phyloP scores from a whole-genome alignment of 495 filamentous ascomycete species.

The Xylaria intraflava region DNA sequence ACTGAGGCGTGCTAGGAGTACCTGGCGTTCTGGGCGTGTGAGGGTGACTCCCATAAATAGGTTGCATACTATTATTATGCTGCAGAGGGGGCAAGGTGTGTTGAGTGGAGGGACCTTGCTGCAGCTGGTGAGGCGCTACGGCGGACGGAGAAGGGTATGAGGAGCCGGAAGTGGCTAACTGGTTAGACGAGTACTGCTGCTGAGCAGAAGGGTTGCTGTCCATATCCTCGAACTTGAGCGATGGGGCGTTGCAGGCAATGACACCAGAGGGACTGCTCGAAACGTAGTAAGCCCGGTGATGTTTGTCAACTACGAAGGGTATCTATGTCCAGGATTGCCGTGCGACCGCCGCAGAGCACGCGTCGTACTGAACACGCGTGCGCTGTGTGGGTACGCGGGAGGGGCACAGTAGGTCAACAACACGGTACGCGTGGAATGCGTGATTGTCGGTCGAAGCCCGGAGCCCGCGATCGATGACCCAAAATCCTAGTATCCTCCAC shows the following conservation, averaged over 20 bases:
- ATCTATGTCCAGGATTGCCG: neutral
- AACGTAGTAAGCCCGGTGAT: slow-evolving; percentile 19
- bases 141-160: slow-evolving; percentile 46
- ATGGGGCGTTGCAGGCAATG: slow-evolving; percentile 17
- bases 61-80: slow-evolving; percentile 57
- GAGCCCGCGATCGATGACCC: slow-evolving; percentile 10
- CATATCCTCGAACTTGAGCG: slow-evolving; percentile 22
- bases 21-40: slow-evolving; percentile 58
- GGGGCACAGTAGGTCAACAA: slow-evolving; percentile 12
- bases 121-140: slow-evolving; percentile 53
- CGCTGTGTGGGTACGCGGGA: slow-evolving; percentile 16
- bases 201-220: slow-evolving; percentile 26
- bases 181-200: slow-evolving; percentile 28
- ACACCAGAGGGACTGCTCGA: slow-evolving; percentile 21
- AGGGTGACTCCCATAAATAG: slow-evolving; percentile 52
- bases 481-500: slow-evolving; percentile 27
- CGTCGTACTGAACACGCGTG: slow-evolving; percentile 11
- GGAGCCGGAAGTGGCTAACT: slow-evolving; percentile 28
- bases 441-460: slow-evolving; percentile 8
- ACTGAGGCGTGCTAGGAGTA: slow-evolving; percentile 55
- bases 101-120: slow-evolving; percentile 48
- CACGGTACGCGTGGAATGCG: slow-evolving; percentile 5
- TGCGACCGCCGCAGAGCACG: slow-evolving; percentile 4
- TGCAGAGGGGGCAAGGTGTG: slow-evolving; percentile 69
- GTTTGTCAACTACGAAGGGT: slow-evolving; percentile 6